Evolutionary conservation across 352 stramenopile species (phyloP).

Genomic region (Phytophthora podocarpi): DNA sequence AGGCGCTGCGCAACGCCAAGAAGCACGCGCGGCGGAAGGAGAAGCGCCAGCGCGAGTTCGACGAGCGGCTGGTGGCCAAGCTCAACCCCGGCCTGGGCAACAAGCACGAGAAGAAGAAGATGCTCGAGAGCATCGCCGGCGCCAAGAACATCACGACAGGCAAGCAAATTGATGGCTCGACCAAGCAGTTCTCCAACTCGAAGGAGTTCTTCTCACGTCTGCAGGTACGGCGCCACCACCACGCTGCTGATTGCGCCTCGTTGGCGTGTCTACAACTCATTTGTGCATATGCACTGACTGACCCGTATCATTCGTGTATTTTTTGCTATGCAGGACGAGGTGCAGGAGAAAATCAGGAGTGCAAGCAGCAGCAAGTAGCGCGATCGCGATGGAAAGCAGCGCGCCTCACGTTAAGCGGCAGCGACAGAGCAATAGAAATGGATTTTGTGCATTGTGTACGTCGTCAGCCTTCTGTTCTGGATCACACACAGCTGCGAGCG

Average conservation of each 20-base stretch:
- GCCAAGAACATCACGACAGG: conserved; percentile 87
- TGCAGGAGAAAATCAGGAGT: conserved; percentile 51
- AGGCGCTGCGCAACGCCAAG: conserved; percentile 87
- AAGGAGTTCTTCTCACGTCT: conserved; percentile 87
- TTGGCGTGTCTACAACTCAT: conserved; percentile 10
- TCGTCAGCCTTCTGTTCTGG: no score
- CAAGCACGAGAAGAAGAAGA: conserved; percentile 95
- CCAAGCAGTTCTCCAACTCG: conserved; percentile 88
- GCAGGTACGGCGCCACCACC: conserved; percentile 45
- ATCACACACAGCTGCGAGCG: conserved; percentile 9
- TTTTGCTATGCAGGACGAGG: conserved; percentile 40
- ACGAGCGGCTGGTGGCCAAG: conserved; percentile 94
- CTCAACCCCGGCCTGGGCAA: conserved; percentile 95
- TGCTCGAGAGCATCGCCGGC: conserved; percentile 79
- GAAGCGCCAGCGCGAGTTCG: conserved; percentile 86
- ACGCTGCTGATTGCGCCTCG: conserved; percentile 12
- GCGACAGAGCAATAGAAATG: conserved; percentile 35
- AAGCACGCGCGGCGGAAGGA: conserved; percentile 92
- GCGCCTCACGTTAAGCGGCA: conserved; percentile 9
- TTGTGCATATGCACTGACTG: conserved; percentile 3
- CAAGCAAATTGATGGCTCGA: conserved; percentile 82
- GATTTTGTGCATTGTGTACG: conserved; percentile 39
- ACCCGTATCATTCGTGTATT: conserved; percentile 12
- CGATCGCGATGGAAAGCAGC: not conserved
- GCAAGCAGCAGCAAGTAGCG: conserved; percentile 38